These are phyloP conservation scores for Inonotus obliquus DNA, from an alignment of 1,284 basidiomycete genomes.

Conservation along the genomic window DNA sequence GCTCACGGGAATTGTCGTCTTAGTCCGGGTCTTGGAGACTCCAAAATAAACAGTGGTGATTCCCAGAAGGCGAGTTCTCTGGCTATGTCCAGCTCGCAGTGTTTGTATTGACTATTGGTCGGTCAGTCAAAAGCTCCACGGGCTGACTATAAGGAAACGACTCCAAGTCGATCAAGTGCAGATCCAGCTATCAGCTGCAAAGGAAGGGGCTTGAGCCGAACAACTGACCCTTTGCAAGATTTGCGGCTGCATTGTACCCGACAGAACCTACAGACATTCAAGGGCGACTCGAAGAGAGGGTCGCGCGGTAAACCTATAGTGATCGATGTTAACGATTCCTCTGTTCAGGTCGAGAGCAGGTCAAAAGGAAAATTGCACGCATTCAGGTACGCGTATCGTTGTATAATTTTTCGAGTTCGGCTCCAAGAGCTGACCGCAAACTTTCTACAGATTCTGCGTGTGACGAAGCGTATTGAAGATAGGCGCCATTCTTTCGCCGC, in stretches of 20 bases:
- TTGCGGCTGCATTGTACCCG: background rate
- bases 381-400: constrained; percentile 4
- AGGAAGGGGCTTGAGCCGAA: no score
- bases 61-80: background rate
- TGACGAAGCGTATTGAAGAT: no score
- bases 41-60: background rate
- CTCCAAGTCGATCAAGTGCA: background rate
- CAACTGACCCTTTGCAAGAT: no score
- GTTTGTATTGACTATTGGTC: background rate
- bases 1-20: background rate
- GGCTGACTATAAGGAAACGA: background rate
- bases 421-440: background rate
- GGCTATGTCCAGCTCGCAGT: no score
- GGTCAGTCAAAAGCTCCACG: background rate
- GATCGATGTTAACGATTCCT: constrained; percentile 9
- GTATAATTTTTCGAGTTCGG: background rate
- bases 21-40: no score
- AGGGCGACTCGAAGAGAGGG: background rate
- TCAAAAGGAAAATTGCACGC: background rate
- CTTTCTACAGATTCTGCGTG: no score
- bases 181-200: no score
- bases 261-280: background rate
- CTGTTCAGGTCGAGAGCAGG: background rate
- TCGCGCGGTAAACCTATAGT: constrained; percentile 1
- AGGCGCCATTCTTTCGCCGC: no score